Base-by-base conservation (phyloP, 2,329 filamentous ascomycete species). In the Stenocarpella maydis region DNA sequence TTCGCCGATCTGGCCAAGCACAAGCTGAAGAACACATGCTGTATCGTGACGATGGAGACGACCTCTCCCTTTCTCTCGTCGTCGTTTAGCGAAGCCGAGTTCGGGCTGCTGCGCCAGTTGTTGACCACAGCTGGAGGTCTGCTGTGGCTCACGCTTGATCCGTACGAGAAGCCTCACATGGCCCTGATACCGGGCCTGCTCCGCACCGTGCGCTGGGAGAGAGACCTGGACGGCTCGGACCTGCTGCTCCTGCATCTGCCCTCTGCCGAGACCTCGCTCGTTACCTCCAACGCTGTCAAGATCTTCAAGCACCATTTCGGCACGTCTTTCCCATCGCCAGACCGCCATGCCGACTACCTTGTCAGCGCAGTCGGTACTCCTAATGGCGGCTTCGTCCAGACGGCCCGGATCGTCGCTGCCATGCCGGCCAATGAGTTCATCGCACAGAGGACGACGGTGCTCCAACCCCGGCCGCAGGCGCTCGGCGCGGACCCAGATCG, bases 81-180 rank as follows among this genome's bases (percentile, higher is more conserved):
- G 39, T 68, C 72, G 15, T 72, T 75, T 31, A 74, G 72, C 10
- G 71, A 74, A 6, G 63, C 69, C 19, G 74, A 75, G 64, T 77
- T 77, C 69, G 72, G 71, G 8, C 71, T 66, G 21, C 70, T 79
- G 53, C 74, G 74, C 12, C 73, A 75, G 12, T 53, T 79, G 17
- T 69, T 80, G 39, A 71, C 75, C 14, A 75, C 69, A 9, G 74
- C 71, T 71, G 71, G 72, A 63, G 71, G 72, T 0, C 65, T 80
- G 14, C 71, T 81, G 9, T 81, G 80, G 80, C 69, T 81, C 26
- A 80, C 79, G 3, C 73, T 72, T 2, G 77, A 77, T 45, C 69
- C 74, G 0, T 70, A 73, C 37, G 53, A 73, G 17, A 68, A 75
- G 6, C 79, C 79, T 2, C 71, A 75, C 17, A 72, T 78, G 17